phyloP scores from a whole-genome alignment of 805 yeast species.

The Schwanniomyces sp. region DNA sequence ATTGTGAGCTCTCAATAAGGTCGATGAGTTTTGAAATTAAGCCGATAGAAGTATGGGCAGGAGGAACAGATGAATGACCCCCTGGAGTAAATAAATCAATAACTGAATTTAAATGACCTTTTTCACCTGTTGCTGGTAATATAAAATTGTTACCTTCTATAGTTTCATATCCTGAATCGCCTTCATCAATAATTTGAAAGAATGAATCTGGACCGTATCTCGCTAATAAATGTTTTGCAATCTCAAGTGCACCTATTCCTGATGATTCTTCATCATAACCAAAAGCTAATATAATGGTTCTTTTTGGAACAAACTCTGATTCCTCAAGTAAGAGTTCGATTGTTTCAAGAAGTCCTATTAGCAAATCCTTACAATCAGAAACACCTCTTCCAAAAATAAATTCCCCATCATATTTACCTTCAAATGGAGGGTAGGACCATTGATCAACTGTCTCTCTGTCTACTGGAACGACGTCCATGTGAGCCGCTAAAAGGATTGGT shows the following conservation, averaged over 20 bases:
- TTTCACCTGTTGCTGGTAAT: slow-evolving; percentile 48
- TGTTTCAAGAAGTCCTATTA: slow-evolving; percentile 42
- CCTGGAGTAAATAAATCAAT: slow-evolving; percentile 46
- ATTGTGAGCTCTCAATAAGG: slow-evolving; percentile 37
- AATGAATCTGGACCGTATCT: slow-evolving; percentile 44
- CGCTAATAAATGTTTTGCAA: slow-evolving; percentile 31
- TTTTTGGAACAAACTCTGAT: slow-evolving; percentile 34
- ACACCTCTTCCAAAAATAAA: slow-evolving; percentile 36
- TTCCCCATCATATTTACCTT: slow-evolving; percentile 33
- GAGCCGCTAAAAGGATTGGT: slow-evolving; percentile 40
- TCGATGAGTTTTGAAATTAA: slow-evolving; percentile 42
- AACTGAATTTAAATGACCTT: slow-evolving; percentile 45
- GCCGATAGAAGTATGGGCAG: slow-evolving; percentile 49
- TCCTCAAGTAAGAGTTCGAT: slow-evolving; percentile 32
- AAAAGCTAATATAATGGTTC: slow-evolving; percentile 47
- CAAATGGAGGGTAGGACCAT: slow-evolving; percentile 40
- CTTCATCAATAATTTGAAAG: slow-evolving; percentile 48
- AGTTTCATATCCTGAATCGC: slow-evolving; percentile 16
- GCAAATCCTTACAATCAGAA: slow-evolving; percentile 40
- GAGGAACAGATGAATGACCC: slow-evolving; percentile 54
- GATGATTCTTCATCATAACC: slow-evolving; percentile 53
- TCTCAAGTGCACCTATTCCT: slow-evolving; percentile 40
- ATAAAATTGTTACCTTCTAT: slow-evolving; percentile 40
- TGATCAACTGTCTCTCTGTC: slow-evolving; percentile 35
- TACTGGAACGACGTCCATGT: slow-evolving; percentile 44